Conservation (phyloP, 108 stramenopile species). For the Cyclotella cryptica region DNA sequence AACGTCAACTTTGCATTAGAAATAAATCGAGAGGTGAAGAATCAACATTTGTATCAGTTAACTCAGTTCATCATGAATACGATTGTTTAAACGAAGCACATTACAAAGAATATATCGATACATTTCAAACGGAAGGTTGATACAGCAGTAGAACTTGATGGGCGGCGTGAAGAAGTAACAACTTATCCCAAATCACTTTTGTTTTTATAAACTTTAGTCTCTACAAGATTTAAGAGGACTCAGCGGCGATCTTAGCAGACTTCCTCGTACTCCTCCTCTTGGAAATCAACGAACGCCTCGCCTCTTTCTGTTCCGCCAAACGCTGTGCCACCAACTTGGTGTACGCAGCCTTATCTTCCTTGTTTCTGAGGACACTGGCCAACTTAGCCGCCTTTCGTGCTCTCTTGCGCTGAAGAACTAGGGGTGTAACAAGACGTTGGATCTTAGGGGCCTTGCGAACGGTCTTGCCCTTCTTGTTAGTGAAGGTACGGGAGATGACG, state of each 20-base stretch:
- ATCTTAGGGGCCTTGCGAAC: slow-evolving; percentile 97
- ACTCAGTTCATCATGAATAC: too few relatives aligned
- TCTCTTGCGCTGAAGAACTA: slow-evolving; percentile 96
- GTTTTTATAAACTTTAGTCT: too few relatives aligned
- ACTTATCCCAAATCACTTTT: too few relatives aligned
- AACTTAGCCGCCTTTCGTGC: slow-evolving; percentile 85
- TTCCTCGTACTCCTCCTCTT: slow-evolving; percentile 97
- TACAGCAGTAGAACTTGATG: too few relatives aligned
- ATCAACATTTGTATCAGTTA: too few relatives aligned
- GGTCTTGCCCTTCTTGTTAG: slow-evolving; percentile 96
- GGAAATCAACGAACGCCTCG: slow-evolving; percentile 93
- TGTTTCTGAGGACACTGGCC: slow-evolving; percentile 73
- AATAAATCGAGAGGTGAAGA: too few relatives aligned
- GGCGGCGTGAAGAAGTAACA: too few relatives aligned
- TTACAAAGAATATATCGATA: too few relatives aligned
- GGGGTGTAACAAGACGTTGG: slow-evolving; percentile 98
- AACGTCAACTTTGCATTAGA: too few relatives aligned
- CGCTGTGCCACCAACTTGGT: slow-evolving; percentile 96
- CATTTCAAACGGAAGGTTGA: too few relatives aligned
- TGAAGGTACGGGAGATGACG: slow-evolving; percentile 95
- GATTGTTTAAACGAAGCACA: too few relatives aligned
- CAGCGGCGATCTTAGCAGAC: slow-evolving; percentile 73
- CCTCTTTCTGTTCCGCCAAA: slow-evolving; percentile 94
- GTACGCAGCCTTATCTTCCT: slow-evolving; percentile 95
- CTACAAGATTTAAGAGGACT: slow-evolving; percentile 7